phyloP scores from a whole-genome alignment of 306 rosid species.

The Clitoria ternatea region DNA sequence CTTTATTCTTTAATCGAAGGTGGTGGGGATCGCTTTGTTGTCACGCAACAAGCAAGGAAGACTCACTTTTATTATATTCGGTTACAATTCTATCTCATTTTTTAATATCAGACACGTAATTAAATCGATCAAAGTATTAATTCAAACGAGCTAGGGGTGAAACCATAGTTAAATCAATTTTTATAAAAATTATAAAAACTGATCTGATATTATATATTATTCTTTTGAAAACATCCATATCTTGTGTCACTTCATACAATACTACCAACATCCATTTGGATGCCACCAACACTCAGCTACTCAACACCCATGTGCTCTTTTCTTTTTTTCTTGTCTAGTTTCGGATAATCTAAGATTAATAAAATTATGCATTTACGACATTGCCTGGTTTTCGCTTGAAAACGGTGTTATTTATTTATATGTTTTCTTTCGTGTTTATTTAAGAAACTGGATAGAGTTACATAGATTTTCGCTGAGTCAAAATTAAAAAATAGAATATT shows the following conservation, averaged over 20 bases:
- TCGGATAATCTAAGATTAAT: slow-evolving; percentile 8
- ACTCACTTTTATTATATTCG: slow-evolving; percentile 14
- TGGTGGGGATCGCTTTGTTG: slow-evolving; percentile 41
- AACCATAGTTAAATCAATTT: too few species aligned
- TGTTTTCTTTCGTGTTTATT: background rate
- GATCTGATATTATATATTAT: too few species aligned
- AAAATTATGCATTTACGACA: background rate
- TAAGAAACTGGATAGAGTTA: background rate
- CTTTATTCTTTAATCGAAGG: slow-evolving; percentile 23
- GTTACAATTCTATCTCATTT: background rate
- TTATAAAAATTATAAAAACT: too few species aligned
- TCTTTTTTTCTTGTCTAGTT: background rate
- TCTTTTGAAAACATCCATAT: slow-evolving; percentile 13
- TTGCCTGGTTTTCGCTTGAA: slow-evolving; percentile 18
- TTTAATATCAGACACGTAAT: too few species aligned
- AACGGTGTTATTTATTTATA: background rate
- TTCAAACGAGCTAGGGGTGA: too few species aligned
- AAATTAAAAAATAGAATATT: background rate
- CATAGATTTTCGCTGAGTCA: background rate
- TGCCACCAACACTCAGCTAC: slow-evolving; percentile 13
- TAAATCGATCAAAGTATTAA: too few species aligned
- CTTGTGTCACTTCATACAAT: slow-evolving; percentile 22
- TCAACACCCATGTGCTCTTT: slow-evolving; percentile 23
- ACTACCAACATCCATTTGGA: slow-evolving; percentile 18
- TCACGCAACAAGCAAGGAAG: slow-evolving; percentile 42